Base-by-base conservation (phyloP, 441 rosid genomes). In the Eutrema salsugineum region DNA sequence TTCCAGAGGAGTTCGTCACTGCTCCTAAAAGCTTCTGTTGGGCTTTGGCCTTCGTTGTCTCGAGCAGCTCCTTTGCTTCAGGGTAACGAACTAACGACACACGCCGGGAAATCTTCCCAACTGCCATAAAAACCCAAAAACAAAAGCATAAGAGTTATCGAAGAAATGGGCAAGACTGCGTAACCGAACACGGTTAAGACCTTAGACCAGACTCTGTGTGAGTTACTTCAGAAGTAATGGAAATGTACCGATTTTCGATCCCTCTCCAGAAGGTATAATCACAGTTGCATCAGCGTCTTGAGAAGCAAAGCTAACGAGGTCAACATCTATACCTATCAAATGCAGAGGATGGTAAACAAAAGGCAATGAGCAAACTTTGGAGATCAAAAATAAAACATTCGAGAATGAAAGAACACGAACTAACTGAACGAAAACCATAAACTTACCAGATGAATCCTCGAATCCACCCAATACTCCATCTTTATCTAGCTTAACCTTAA, bases 71-170 rank as follows among this genome's bases (percentile, higher is more conserved):
- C 15, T 80, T 68, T 10, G 97, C 90, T 11, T 87, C 93, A 14
- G 85, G 87, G 75, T 76, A 84, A 66, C 84, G 82, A 60, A 85
- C 87, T 22, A 91, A 71, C 1, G 97, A 80, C 35, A 86, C 88
- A 64, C 84, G 78, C 20, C 90, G 63, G 9, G 90, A 77, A 70
- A 89, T 78, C 77, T 85, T 89, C 66, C 88, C 90, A 63, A 63
- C 95, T 91, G 51, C n/a, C 73, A 77, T 44, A 46, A 33, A 35
- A 11, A 33, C 2, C 32, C 57, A 36, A 44, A 43, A 15, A 0
- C 30, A 42, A 15, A 12, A 42, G 6, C 8, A 55, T 16, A 55
- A 70, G 20, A 47, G 38, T 39, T 3, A 42, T 0, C 48, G 9
- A 71, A 40, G 43, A 32, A 42, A 10, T 8, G 7, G 38, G 55